Conservation (phyloP, 2,329 filamentous ascomycete species). For the Claviceps sp. region DNA sequence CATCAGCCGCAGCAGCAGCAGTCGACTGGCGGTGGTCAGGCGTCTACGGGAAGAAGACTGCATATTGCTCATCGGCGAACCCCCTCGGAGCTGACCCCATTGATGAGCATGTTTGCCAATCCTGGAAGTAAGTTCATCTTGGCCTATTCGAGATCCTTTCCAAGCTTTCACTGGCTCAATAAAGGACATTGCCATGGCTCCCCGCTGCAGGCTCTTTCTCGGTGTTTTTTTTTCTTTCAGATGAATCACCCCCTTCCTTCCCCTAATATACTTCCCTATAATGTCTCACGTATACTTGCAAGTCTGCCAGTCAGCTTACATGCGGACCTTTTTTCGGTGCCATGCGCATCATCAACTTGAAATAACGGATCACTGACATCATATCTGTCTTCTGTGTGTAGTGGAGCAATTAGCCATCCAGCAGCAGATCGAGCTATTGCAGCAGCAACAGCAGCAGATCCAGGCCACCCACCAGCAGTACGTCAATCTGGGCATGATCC, state of each 20-base stretch:
- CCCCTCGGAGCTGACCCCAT: slow-evolving; percentile 89
- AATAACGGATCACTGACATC: background rate
- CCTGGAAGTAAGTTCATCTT: slow-evolving; percentile 44
- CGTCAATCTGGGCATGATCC: slow-evolving; percentile 92
- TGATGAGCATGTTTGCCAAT: slow-evolving; percentile 82
- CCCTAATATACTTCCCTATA: background rate
- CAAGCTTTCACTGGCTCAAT: background rate
- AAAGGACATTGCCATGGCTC: background rate
- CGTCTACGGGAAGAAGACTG: slow-evolving; percentile 75
- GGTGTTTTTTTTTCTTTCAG: background rate
- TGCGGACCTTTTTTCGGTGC: background rate
- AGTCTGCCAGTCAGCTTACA: background rate
- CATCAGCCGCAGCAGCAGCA: slow-evolving; percentile 36
- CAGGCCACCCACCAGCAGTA: slow-evolving; percentile 95
- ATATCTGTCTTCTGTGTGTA: slow-evolving; percentile 22
- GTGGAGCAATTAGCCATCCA: slow-evolving; percentile 97
- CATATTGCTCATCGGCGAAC: slow-evolving; percentile 96
- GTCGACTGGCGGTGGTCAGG: slow-evolving; percentile 45
- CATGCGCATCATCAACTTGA: background rate
- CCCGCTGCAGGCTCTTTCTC: background rate
- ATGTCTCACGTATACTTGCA: background rate
- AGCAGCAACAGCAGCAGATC: slow-evolving; percentile 96
- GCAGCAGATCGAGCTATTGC: slow-evolving; percentile 93
- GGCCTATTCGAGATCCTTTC: background rate
- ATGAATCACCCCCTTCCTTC: background rate